Base-by-base conservation (phyloP, 805 yeast species). In the Teunomyces kruisii region DNA sequence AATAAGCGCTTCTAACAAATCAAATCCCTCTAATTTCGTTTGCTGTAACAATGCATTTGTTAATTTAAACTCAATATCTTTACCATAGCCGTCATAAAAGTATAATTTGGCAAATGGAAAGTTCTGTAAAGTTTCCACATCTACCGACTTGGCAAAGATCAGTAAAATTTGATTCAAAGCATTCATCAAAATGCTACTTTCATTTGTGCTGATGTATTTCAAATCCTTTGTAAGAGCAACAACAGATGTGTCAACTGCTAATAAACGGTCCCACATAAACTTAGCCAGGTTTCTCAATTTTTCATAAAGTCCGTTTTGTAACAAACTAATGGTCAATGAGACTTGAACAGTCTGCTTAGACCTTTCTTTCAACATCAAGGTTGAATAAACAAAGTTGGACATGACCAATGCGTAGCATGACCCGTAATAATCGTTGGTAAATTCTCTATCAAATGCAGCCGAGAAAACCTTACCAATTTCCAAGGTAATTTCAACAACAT, bases 281-380 rank as follows among this genome's bases (percentile, higher is more conserved):
- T 46, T 51, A 37, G 53, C 64, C 53, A 32, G 49, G 3, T 65
- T 59, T 32, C 61, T 62, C 37, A 74, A 55, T 4, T 50, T 53
- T 2, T 61, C 54, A 44, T 74, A 74, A 3, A 83, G 82, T 10
- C 76, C 78, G 33, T 65, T 57, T 53, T 82, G 83, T 45, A 81
- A 64, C 37, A 83, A 72, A n/a, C 75, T 57, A 17, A 81, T 68
- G 2, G 67, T 61, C 49, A 79, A 59, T 0, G 78, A 55, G 0
- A 78, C 69, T 29, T 68, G 71, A 4, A 72, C 35, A 48, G 58
- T 26, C 12, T 54, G 54, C 24, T 45, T 56, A 13, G 53, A 44
- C 53, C 67, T 41, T 54, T 61, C 51, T 52, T 59, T 39, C 59
- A 54, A 36, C 55, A 61, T 10, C 43, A 67, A 58, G 2, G 64